A percentile compares a stretch with the other conserved stretches of the same genome.
Evolutionary conservation across 192 early-diverging fungal genomes (phyloP).

Genomic region (Umbelopsis vinacea): DNA sequence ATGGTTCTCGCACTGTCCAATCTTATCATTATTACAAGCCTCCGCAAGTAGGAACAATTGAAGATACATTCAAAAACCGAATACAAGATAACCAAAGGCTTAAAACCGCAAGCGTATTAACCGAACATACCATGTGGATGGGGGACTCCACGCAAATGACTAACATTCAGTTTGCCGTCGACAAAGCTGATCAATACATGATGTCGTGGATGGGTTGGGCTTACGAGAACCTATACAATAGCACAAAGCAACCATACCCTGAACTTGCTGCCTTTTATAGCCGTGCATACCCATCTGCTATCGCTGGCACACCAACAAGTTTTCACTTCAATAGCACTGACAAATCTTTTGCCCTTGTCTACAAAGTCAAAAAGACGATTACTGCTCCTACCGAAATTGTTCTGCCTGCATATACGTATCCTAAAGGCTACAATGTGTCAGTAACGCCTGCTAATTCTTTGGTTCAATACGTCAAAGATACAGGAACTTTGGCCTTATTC

Average conservation of each 20-base stretch:
- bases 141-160: constrained; percentile 33
- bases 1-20: constrained; percentile 50
- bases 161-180: constrained; percentile 41
- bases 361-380: constrained; percentile 31
- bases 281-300: constrained; percentile 46
- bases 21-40: constrained; percentile 60
- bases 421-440: constrained; percentile 47
- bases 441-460: constrained; percentile 31
- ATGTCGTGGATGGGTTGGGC: constrained; percentile 63
- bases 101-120: constrained; percentile 50
- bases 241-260: constrained; percentile 25
- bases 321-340: constrained; percentile 42
- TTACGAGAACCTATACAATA: constrained; percentile 52
- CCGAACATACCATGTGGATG: constrained; percentile 60
- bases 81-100: constrained; percentile 50
- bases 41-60: constrained; percentile 46
- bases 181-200: constrained; percentile 50
- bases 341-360: constrained; percentile 43
- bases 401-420: constrained; percentile 35
- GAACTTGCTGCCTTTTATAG: constrained; percentile 36
- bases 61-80: constrained; percentile 44
- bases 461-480: constrained; percentile 2
- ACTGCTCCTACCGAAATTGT: constrained; percentile 44
- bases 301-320: constrained; percentile 41
- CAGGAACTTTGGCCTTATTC: constrained; percentile 17